A percentile compares a stretch with the other conserved stretches of the same genome.
Conservation (phyloP, 805 yeast genomes). For the Candida golubevii region DNA sequence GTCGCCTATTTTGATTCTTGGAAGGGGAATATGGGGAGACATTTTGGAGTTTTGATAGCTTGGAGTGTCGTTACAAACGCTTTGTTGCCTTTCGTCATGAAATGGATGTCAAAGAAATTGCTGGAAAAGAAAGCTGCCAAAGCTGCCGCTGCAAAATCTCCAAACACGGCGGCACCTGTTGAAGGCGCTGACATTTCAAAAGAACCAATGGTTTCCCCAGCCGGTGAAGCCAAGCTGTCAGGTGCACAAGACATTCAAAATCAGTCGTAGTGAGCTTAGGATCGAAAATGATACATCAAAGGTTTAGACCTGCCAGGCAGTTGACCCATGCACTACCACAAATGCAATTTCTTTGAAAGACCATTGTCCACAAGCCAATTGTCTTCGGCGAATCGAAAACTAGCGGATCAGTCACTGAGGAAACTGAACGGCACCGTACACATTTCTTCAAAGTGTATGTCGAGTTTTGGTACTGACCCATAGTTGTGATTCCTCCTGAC, state of each 20-base stretch:
- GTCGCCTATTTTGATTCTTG: conserved; percentile 30
- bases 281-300: too few relatives aligned
- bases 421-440: conserved; percentile 39
- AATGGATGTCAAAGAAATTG: conserved; percentile 11
- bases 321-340: conserved; percentile 78
- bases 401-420: conserved; percentile 37
- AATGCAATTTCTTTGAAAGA: conserved; percentile 67
- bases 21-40: conserved; percentile 32
- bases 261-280: not conserved
- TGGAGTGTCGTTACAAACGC: conserved; percentile 29
- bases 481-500: conserved; percentile 11
- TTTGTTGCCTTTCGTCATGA: conserved; percentile 26
- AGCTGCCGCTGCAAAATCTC: conserved; percentile 2
- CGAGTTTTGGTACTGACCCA: conserved; percentile 13
- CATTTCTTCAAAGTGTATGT: conserved; percentile 30
- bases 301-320: conserved; percentile 2
- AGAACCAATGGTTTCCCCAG: not conserved
- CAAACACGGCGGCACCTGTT: not conserved
- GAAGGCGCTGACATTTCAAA: not conserved
- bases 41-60: conserved; percentile 28
- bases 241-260: not conserved
- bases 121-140: conserved; percentile 7
- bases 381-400: conserved; percentile 31
- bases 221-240: conserved; percentile 1
- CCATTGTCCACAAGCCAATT: conserved; percentile 52